A percentile compares a stretch with the other conserved stretches of the same genome.
Conservation (phyloP, 768 basidiomycete genomes). For the Holtermannia corniformis region DNA sequence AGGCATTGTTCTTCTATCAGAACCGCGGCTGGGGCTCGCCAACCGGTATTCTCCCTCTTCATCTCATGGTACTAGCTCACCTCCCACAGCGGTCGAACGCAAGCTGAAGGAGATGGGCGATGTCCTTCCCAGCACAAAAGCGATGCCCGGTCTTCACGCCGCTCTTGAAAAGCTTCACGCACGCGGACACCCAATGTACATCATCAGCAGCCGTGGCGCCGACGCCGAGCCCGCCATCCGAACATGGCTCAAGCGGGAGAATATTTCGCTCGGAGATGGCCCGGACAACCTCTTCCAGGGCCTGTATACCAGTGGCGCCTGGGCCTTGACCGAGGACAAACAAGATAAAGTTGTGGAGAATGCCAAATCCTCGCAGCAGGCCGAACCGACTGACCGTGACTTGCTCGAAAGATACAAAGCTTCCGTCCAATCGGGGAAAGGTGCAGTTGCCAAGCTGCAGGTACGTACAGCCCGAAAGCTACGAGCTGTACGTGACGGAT, state of each 20-base stretch:
- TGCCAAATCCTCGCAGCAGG: background rate
- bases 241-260: slow-evolving; percentile 2
- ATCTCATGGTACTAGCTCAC: too few species aligned
- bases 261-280: background rate
- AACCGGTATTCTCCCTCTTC: background rate
- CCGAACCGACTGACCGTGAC: background rate
- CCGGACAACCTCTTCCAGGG: background rate
- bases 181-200: slow-evolving; percentile 8
- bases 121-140: background rate
- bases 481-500: too few species aligned
- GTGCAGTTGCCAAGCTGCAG: background rate
- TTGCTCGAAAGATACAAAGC: background rate
- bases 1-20: background rate
- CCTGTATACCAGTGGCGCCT: slow-evolving; percentile 5
- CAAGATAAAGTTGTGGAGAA: background rate
- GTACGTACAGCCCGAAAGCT: too few species aligned
- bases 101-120: background rate
- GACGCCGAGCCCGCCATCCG: background rate
- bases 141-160: background rate
- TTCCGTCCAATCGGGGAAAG: background rate
- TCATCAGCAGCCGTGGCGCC: slow-evolving; percentile 3
- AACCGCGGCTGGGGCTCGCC: background rate
- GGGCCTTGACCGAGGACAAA: background rate
- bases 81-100: background rate
- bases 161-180: background rate